Base-by-base conservation (phyloP, 2,329 filamentous ascomycete species). In the Sporothrix protearum region DNA sequence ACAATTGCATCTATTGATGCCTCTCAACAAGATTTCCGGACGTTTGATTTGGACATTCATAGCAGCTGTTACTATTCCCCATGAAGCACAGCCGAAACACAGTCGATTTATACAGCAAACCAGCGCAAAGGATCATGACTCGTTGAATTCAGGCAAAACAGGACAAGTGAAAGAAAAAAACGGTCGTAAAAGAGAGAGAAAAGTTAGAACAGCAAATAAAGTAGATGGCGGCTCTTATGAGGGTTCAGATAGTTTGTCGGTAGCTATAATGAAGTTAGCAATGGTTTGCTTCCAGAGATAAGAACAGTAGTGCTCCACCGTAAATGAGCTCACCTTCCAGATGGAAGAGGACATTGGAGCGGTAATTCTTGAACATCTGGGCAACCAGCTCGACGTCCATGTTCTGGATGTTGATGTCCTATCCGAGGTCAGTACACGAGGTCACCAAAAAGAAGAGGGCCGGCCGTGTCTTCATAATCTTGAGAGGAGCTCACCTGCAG, bases 341-440 rank as follows among this genome's bases (percentile, higher is more conserved):
- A 77, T 99, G 96, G 80, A 99, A 98, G 6, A 98, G 84, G 16
- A 98, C 95, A 77, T 98, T 99, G 12, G 94, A 97, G 80, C 97
- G 94, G 80, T 99, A 99, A 82, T 98, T 99, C 84, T 98, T 97
- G 85, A 98, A 99, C 96, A 99, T 99, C 79, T 98, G 95, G 0
- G 95, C 94, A 5, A 98, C 96, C 2, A 98, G 87, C 82, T 98
- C 96, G 47, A 97, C 93, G 79, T 99, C 97, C 94, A 98, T 97
- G 80, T 98, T 99, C 78, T 97, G 92, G 71, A 97, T 91, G 78
- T 98, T 98, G 85, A 98, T 97, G 76, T 98, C 95, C 92, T 97
- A 76, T 2, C 3, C 3, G 4, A 12, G 5, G 42, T 70, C 7
- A 51, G 42, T 49, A 8, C 25, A 14, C 7, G 10, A 59, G n/a